Percentiles rank a stretch among this genome's conserved stretches.
These are phyloP conservation scores for Arthrobotrys pseudoclavata DNA, from an alignment of 2,329 filamentous ascomycete genomes.

Conservation along the genomic window DNA sequence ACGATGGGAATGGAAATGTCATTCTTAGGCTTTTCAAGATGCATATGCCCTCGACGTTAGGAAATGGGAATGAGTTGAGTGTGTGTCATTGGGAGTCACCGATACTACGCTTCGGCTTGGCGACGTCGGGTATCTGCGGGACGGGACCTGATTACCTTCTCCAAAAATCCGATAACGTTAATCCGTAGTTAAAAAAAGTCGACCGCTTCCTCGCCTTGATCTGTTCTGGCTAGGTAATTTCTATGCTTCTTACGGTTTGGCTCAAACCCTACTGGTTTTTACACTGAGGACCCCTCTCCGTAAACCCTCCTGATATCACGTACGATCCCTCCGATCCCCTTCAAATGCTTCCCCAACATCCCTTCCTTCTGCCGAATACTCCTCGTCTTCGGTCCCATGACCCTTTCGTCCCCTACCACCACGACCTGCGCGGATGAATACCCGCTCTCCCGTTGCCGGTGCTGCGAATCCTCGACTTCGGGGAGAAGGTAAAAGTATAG, in stretches of 20 bases:
- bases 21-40: constrained; percentile 11
- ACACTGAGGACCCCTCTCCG: neutral
- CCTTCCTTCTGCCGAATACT: constrained; percentile 85
- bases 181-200: neutral
- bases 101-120: constrained; percentile 30
- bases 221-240: no score
- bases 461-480: constrained; percentile 71
- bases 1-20: neutral
- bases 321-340: constrained; percentile 86
- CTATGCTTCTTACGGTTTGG: neutral
- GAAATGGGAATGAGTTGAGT: constrained; percentile 25
- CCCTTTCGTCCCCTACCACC: constrained; percentile 64
- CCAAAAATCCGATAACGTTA: neutral
- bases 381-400: constrained; percentile 68
- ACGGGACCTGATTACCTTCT: constrained; percentile 7
- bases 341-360: constrained; percentile 81
- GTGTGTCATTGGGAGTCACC: constrained; percentile 56
- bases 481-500: constrained; percentile 99
- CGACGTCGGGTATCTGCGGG: constrained; percentile 39
- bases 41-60: neutral
- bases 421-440: constrained; percentile 54
- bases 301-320: constrained; percentile 74
- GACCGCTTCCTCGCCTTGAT: neutral
- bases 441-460: neutral
- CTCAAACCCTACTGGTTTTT: neutral